phyloP scores from a whole-genome alignment of 2,329 filamentous ascomycete genomes.

The Ophiocordyceps camponoti-saundersi region DNA sequence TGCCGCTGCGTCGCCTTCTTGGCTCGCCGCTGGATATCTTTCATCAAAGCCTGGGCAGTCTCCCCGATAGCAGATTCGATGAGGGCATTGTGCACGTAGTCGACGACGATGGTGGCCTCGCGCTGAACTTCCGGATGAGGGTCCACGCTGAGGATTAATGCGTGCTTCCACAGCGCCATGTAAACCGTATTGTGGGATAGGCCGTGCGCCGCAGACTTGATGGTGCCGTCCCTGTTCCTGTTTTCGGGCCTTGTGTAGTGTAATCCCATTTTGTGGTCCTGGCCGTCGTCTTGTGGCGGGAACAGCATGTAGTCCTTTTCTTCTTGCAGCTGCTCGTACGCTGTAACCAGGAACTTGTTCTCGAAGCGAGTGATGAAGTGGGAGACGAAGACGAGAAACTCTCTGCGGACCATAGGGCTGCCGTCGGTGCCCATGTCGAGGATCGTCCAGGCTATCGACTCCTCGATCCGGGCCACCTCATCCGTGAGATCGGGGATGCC shows the following conservation, averaged over 20 bases:
- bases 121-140: conserved; percentile 85
- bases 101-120: conserved; percentile 70
- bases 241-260: conserved; percentile 42
- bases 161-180: conserved; percentile 84
- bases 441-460: conserved; percentile 75
- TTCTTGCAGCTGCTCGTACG: conserved; percentile 77
- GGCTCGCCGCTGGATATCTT: conserved; percentile 46
- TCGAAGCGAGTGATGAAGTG: conserved; percentile 82
- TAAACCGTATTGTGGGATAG: conserved; percentile 80
- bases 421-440: conserved; percentile 88
- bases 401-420: conserved; percentile 83
- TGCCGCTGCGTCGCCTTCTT: conserved; percentile 28
- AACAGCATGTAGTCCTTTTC: conserved; percentile 54
- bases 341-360: conserved; percentile 79
- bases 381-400: conserved; percentile 85
- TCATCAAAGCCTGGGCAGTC: conserved; percentile 54
- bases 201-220: conserved; percentile 38
- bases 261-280: conserved; percentile 43
- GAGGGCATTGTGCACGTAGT: conserved; percentile 66
- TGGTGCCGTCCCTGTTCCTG: conserved; percentile 37
- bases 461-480: conserved; percentile 79
- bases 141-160: conserved; percentile 79
- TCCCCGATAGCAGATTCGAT: conserved; percentile 60
- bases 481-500: conserved; percentile 86
- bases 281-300: conserved; percentile 36